Evolutionary conservation across 2,329 filamentous ascomycete genomes (phyloP), one percentile per base, ranked within the genome.

Genomic region (Ophiocordyceps camponoti-leonardi): DNA sequence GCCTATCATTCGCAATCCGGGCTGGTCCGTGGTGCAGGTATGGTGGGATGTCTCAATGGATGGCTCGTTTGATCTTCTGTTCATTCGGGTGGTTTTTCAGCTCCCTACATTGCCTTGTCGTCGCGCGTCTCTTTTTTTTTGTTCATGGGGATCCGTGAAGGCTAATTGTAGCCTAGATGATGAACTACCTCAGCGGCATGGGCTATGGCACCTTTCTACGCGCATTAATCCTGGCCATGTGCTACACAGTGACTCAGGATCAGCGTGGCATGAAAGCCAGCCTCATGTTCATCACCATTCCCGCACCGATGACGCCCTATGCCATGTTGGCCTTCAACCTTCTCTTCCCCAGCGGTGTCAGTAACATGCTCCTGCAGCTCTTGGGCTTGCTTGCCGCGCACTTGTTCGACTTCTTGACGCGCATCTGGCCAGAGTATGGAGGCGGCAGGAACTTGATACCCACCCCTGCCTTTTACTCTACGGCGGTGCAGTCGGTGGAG

Each of bases 331-430:
- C 79, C 16, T 66, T 86, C 54, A 82, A 81, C 12, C 70, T 94
- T 20, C 66, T 96, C 45, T 75, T 83, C 58, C 58, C 54, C 0
- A 69, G 65, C 6, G 80, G 81, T 12, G 69, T 71, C 33, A 52
- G 61, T 3, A 64, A 64, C 18, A 72, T 83, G 12, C 58, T 83
- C 46, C 56, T 79, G 4, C 79, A 93, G 56, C 61, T 77, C 5
- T 84, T 77, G 31, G 92, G 92, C n/a, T 70, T 98, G 12, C 51
- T 94, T 41, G 85, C 88, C 13, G 88, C 88, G 5, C 92, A 98
- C 60, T 57, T 92, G 19, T 94, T 86, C 63, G 85, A 96, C 59
- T 98, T 96, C 58, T 62, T 95, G 44, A 86, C 84, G 2, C 76
- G 85, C 43, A 72, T 95, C 40, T 96, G 87, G 71, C 92, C 92